phyloP scores from a whole-genome alignment of 176 grass and related monocot genomes.

The Rhynchospora pubera region DNA sequence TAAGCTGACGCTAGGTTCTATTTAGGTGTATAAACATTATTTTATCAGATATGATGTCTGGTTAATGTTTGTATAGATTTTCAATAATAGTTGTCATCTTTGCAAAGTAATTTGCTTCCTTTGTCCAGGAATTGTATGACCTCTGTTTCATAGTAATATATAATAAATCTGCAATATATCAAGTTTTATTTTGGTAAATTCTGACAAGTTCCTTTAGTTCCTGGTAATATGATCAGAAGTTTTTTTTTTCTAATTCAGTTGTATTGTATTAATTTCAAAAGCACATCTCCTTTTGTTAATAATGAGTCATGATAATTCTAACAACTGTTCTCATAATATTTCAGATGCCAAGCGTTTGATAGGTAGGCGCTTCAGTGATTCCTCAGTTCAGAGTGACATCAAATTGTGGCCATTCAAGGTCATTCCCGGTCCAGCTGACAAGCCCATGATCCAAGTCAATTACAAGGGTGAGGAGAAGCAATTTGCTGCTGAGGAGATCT shows the following conservation, averaged over 20 bases:
- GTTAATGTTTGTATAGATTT: too few relatives aligned
- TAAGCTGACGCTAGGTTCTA: too few relatives aligned
- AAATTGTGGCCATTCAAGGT: slow-evolving; percentile 77
- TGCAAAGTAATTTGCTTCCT: too few relatives aligned
- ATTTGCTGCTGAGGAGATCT: slow-evolving; percentile 69
- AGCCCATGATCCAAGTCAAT: slow-evolving; percentile 61
- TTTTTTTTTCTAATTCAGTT: neutral
- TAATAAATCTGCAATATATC: too few relatives aligned
- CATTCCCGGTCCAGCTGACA: slow-evolving; percentile 41
- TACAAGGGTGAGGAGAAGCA: slow-evolving; percentile 59
- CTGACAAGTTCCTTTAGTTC: too few relatives aligned
- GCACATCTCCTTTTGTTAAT: neutral
- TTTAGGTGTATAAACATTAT: neutral
- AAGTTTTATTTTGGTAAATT: too few relatives aligned
- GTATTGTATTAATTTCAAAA: neutral
- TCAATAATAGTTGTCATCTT: too few relatives aligned
- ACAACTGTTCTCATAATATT: neutral
- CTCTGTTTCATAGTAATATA: too few relatives aligned
- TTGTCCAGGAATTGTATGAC: too few relatives aligned
- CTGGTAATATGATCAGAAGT: neutral
- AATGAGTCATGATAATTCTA: neutral
- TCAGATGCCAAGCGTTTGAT: slow-evolving; percentile 75
- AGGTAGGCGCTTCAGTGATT: slow-evolving; percentile 58
- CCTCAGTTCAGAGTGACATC: slow-evolving; percentile 63
- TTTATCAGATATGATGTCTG: neutral